Percentiles rank a stretch among this genome's conserved stretches.
These are phyloP conservation scores for Serendipita sp. DNA, from an alignment of 768 basidiomycete species.

Conservation along the genomic window DNA sequence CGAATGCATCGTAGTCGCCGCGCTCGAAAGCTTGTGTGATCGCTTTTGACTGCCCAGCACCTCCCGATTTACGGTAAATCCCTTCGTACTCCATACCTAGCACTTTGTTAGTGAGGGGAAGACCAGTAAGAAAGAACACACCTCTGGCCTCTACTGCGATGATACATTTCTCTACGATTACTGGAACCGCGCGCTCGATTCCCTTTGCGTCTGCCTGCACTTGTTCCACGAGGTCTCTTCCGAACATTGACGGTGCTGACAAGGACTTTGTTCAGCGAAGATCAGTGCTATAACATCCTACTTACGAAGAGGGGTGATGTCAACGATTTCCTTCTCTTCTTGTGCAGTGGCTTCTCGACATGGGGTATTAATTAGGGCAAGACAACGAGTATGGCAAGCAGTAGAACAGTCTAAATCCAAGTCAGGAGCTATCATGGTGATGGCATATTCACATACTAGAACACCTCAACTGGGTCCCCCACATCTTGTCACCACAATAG, in stretches of 20 bases:
- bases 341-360: conserved; percentile 30
- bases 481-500: conserved; percentile 95
- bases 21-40: conserved; percentile 93
- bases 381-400: conserved; percentile 79
- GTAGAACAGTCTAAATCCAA: conserved; percentile 52
- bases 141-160: conserved; percentile 79
- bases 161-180: conserved; percentile 93
- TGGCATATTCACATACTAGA: conserved; percentile 41
- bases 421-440: not conserved
- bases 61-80: conserved; percentile 95
- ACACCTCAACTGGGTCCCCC: conserved; percentile 92
- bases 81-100: conserved; percentile 90
- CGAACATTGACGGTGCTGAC: conserved; percentile 80
- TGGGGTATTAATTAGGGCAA: conserved; percentile 44
- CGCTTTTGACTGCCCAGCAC: conserved; percentile 75
- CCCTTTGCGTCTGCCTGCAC: conserved; percentile 44
- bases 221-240: conserved; percentile 75
- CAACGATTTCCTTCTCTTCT: conserved; percentile 18
- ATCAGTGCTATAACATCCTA: not conserved
- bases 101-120: not conserved
- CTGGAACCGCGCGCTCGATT: conserved; percentile 48
- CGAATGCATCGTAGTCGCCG: conserved; percentile 79
- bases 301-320: conserved; percentile 22
- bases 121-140: conserved; percentile 26
- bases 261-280: conserved; percentile 2